Base-by-base conservation (phyloP, 2,329 filamentous ascomycete genomes). In the Aspergillus thermomutatus region DNA sequence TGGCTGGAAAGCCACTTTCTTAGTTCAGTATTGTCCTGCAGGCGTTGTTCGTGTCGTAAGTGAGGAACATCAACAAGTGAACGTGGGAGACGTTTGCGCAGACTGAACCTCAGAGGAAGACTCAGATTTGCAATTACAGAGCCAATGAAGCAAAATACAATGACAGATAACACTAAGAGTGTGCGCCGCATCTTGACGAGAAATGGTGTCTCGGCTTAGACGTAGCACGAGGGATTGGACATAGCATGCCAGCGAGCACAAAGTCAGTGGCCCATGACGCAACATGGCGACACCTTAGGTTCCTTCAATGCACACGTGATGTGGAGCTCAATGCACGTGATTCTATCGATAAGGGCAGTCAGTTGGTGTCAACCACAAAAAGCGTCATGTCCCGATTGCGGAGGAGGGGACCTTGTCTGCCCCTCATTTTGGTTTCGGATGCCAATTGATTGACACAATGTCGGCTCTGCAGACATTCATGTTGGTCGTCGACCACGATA, bases 401-500 rank as follows among this genome's bases (percentile, higher is more conserved):
- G 60, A 64, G 55, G 54, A 53, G 54, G 51, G 53, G 53, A 56
- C 49, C 45, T 40, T 51, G 52, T 26, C 48, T 53, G 34, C 50
- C 47, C 54, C 50, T 57, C 45, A 52, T 52, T 54, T 21, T 21
- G 19, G 6, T 51, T 26, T 25, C 41, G 5, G 41, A 19, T 19
- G 11, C 21, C n/a, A 17, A 45, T 63, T 48, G 43, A 62, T 64
- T 55, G 57, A 55, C 59, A 77, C 65, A 55, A 80, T 79, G 75
- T 79, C 77, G 57, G 78, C 77, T 60, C 66, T 79, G 60, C 77
- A 79, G 70, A 74, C 72, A 25, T 81, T 79, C 62, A 70, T 81
- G 69, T 70, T 81, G 64, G 73, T 75, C 49, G 72, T 78, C 37
- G 77, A 80, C 59, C 74, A 75, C 56, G 72, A 80, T 62, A 78